These are phyloP conservation scores for Malassezia caprae DNA, from an alignment of 1,284 basidiomycete genomes.

Conservation along the genomic window DNA sequence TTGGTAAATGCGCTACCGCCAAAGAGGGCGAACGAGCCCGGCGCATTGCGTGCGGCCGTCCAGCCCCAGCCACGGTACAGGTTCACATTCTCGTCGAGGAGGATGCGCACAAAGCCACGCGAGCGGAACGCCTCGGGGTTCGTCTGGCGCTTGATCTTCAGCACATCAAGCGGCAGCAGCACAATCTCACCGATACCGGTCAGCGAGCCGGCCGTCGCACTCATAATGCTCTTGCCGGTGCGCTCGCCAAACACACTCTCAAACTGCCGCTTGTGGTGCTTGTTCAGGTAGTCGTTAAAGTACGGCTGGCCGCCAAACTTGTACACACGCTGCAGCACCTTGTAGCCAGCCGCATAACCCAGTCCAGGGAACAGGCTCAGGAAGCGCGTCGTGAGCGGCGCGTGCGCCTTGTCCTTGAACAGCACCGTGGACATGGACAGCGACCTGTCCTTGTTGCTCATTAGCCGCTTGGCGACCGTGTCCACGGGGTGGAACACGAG, in stretches of 20 bases:
- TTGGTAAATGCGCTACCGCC: conserved; percentile 90
- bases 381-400: conserved; percentile 59
- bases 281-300: conserved; percentile 82
- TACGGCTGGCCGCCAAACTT: conserved; percentile 98
- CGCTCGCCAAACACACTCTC: conserved; percentile 82
- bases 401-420: conserved; percentile 73
- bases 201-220: conserved; percentile 68
- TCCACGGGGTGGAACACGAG: conserved; percentile 57
- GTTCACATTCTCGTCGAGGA: conserved; percentile 76
- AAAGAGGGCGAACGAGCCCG: conserved; percentile 81
- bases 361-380: conserved; percentile 91
- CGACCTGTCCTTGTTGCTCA: conserved; percentile 63
- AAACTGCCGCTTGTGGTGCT: conserved; percentile 66
- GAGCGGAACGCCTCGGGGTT: conserved; percentile 45
- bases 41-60: conserved; percentile 96
- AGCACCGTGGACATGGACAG: conserved; percentile 61
- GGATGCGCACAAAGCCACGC: conserved; percentile 73
- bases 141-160: conserved; percentile 81
- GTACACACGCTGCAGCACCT: conserved; percentile 52
- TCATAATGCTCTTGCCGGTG: conserved; percentile 89
- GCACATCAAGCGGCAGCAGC: conserved; percentile 81
- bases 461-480: conserved; percentile 90
- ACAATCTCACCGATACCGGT: conserved; percentile 79
- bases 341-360: conserved; percentile 85
- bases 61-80: conserved; percentile 97